These are phyloP conservation scores for Pythium dissotocum DNA, from an alignment of 352 stramenopile genomes.

Conservation along the genomic window DNA sequence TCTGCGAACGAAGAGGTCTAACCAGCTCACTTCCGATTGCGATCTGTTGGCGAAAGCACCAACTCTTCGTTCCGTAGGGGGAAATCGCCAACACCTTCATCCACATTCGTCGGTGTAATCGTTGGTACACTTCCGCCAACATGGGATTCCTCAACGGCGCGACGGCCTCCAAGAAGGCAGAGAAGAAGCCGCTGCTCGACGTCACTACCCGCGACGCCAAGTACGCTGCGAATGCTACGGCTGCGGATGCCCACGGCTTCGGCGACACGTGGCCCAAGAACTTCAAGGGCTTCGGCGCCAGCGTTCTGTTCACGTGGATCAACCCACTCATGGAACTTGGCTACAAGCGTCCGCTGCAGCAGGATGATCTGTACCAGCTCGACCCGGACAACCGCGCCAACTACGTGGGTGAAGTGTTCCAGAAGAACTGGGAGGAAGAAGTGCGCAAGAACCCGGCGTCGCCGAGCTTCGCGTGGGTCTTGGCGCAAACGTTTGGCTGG, in stretches of 20 bases:
- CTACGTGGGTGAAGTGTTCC: conserved; percentile 45
- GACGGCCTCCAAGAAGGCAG: neutral
- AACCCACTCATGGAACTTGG: conserved; percentile 16
- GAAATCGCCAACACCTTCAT: neutral
- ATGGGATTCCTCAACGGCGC: conserved; percentile 13
- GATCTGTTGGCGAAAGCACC: neutral
- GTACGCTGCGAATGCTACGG: neutral
- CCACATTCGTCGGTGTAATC: neutral
- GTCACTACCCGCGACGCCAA: conserved; percentile 3
- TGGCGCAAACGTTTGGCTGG: conserved; percentile 50
- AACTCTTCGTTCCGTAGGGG: neutral
- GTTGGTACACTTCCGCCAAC: neutral
- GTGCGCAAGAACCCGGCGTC: conserved; percentile 15
- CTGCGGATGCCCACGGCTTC: conserved; percentile 24
- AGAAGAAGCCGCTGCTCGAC: conserved; percentile 34
- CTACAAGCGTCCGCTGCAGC: conserved; percentile 63
- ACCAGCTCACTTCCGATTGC: neutral
- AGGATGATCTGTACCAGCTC: conserved; percentile 80
- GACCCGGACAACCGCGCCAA: conserved; percentile 62
- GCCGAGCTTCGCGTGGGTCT: conserved; percentile 54
- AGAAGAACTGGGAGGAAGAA: conserved; percentile 41
- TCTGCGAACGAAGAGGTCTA: neutral
- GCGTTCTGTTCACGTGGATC: conserved; percentile 32
- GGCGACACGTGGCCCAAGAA: conserved; percentile 58
- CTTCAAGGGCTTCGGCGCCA: conserved; percentile 50